These are phyloP conservation scores for Anacardium occidentale DNA, from an alignment of 345 rosid species.

Conservation along the genomic window DNA sequence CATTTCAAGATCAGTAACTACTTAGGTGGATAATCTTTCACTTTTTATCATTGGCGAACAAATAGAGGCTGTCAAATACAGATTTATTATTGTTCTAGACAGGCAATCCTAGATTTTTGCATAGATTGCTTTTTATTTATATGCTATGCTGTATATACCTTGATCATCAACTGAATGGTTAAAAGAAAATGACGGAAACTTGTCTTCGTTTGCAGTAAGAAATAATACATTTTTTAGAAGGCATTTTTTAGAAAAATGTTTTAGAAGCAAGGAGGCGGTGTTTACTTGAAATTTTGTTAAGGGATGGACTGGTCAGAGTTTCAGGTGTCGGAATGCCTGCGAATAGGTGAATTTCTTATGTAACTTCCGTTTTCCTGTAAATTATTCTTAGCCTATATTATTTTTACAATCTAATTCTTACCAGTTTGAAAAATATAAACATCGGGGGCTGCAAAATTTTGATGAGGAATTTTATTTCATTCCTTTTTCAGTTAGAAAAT, in stretches of 20 bases:
- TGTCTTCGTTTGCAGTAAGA: not conserved
- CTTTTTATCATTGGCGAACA: not conserved
- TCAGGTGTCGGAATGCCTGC: not conserved
- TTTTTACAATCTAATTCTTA: not conserved
- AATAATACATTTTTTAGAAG: not conserved
- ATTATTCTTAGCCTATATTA: not conserved
- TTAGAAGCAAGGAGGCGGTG: not conserved
- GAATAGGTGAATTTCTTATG: not conserved
- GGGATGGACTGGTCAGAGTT: not conserved
- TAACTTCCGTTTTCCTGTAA: not conserved
- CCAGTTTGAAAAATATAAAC: not conserved
- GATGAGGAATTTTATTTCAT: not conserved
- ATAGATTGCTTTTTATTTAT: not conserved
- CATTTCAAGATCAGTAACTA: constrained; percentile 7
- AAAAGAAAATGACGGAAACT: not conserved
- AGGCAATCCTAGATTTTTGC: constrained; percentile 13
- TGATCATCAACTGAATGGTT: not conserved
- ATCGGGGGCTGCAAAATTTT: not conserved
- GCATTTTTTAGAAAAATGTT: not conserved
- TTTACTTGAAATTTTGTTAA: constrained; percentile 1
- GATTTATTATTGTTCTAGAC: constrained; percentile 5
- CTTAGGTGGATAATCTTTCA: constrained; percentile 8
- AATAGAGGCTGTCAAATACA: constrained; percentile 25
- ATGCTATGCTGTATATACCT: not conserved
- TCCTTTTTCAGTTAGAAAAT: not conserved